phyloP scores from a whole-genome alignment of 1,284 basidiomycete species.

The Ceratobasidium sp. region DNA sequence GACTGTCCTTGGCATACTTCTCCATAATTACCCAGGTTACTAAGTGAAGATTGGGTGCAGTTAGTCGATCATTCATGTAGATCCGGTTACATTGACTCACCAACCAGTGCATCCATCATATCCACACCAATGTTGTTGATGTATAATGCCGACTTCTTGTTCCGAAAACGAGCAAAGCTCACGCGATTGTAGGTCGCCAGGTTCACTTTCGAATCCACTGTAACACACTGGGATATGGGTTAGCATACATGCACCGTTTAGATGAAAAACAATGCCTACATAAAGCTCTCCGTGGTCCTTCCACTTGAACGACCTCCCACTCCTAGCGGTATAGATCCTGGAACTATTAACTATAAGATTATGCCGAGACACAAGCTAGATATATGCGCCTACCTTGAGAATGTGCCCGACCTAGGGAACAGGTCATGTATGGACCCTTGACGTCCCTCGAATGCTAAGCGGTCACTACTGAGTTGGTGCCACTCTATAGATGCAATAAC shows the following conservation, averaged over 20 bases:
- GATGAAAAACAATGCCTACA: not conserved
- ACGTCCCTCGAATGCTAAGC: not conserved
- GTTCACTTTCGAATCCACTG: conserved; percentile 15
- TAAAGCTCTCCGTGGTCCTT: conserved; percentile 17
- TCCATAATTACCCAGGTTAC: conserved; percentile 24
- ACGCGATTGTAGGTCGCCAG: conserved; percentile 30
- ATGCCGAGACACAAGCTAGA: not conserved
- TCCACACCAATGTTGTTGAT: not conserved
- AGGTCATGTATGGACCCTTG: conserved; percentile 7
- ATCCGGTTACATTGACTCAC: not conserved
- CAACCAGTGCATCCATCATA: conserved; percentile 21
- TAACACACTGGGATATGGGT: conserved; percentile 15
- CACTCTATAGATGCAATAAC: not conserved
- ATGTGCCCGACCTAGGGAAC: not conserved
- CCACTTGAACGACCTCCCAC: conserved; percentile 28
- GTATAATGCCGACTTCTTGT: conserved; percentile 26
- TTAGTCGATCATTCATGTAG: not conserved
- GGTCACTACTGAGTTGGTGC: not conserved
- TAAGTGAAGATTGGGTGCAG: not conserved
- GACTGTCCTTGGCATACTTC: conserved; percentile 1
- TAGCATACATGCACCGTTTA: not conserved
- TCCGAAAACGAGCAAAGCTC: conserved; percentile 8
- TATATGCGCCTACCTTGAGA: not conserved
- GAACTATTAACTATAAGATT: not conserved
- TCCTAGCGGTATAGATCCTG: not conserved